Conservation (phyloP, 164 flowering plant species). For the Magnolia changhungtana region DNA sequence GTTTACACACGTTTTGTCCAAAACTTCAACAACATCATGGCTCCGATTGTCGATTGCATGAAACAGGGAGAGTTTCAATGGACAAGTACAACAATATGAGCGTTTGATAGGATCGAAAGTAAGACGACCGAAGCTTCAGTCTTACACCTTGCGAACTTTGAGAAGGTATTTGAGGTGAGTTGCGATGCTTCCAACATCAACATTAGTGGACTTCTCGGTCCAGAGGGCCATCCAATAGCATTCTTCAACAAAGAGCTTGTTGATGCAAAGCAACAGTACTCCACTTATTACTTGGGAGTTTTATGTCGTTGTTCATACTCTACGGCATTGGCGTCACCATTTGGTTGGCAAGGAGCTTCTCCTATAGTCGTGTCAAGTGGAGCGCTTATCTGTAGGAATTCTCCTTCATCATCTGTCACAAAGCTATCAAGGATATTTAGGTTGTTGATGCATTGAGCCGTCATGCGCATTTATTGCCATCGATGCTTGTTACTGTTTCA, state of each 20-base stretch:
- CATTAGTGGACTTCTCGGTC: background rate
- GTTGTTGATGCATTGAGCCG: conserved; percentile 1
- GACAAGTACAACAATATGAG: no score
- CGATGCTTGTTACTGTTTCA: background rate
- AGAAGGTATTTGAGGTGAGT: background rate
- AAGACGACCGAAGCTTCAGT: no score
- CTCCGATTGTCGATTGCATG: no score
- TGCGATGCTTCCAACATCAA: conserved; percentile 2
- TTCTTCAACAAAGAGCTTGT: background rate
- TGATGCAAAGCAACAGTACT: background rate
- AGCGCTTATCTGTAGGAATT: background rate
- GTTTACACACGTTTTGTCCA: no score
- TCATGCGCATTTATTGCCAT: background rate
- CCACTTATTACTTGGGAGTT: conserved; percentile 11
- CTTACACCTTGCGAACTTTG: background rate
- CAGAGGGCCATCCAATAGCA: conserved; percentile 1
- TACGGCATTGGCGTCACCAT: conserved; percentile 2
- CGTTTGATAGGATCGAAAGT: no score
- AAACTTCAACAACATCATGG: no score
- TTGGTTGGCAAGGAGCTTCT: conserved; percentile 1
- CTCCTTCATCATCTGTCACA: background rate
- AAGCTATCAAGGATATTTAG: background rate
- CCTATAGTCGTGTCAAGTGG: conserved; percentile 4
- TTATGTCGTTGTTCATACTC: conserved; percentile 8
- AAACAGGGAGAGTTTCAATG: no score